These are phyloP conservation scores for Lasiosphaeria miniovina DNA, from an alignment of 495 filamentous ascomycete species.

Conservation along the genomic window DNA sequence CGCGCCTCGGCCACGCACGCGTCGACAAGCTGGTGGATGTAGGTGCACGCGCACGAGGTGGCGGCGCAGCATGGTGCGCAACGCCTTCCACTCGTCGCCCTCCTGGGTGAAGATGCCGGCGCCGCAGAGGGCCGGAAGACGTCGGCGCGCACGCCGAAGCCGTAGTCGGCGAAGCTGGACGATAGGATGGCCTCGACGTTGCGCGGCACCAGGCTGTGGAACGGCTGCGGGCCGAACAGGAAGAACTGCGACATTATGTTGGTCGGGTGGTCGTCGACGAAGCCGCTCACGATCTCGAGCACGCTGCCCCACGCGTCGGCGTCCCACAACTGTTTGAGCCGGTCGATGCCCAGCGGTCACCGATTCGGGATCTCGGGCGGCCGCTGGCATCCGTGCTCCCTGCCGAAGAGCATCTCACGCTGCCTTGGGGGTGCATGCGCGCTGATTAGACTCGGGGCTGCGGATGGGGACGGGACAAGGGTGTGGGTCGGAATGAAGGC, in stretches of 20 bases:
- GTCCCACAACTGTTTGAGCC: constrained; percentile 35
- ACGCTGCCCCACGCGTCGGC: constrained; percentile 33
- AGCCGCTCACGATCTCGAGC: constrained; percentile 33
- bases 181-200: constrained; percentile 38
- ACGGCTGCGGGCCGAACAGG: constrained; percentile 31
- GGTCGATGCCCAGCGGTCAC: constrained; percentile 41
- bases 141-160: constrained; percentile 28
- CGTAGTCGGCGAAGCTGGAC: constrained; percentile 36
- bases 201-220: constrained; percentile 33
- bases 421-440: too few relatives aligned
- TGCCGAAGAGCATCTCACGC: too few relatives aligned
- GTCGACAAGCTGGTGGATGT: constrained; percentile 41
- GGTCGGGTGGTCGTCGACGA: constrained; percentile 33
- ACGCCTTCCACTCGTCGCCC: constrained; percentile 27
- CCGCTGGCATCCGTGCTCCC: constrained; percentile 27
- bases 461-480: too few relatives aligned
- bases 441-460: too few relatives aligned
- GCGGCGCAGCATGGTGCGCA: constrained; percentile 38
- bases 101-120: constrained; percentile 37
- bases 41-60: constrained; percentile 51
- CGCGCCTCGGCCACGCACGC: constrained; percentile 28
- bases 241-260: constrained; percentile 32
- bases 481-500: too few relatives aligned
- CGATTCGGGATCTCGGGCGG: constrained; percentile 32
- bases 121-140: constrained; percentile 34